phyloP scores from a whole-genome alignment of 2,329 filamentous ascomycete species.

The Coleophoma eucalyptorum region DNA sequence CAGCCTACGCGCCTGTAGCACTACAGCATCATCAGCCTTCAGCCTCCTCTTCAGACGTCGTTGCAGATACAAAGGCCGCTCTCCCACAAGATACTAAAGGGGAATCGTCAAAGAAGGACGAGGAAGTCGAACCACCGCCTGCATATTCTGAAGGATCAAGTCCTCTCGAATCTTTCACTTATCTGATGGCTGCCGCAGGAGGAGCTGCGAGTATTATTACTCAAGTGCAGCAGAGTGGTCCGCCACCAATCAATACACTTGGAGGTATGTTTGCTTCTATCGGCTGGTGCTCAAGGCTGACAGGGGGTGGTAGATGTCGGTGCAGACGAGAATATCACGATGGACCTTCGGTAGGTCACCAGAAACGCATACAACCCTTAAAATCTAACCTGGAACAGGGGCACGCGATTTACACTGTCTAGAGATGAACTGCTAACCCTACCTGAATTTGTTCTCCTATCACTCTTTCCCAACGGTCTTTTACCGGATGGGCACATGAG shows the following conservation, averaged over 20 bases:
- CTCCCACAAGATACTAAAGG: conserved; percentile 80
- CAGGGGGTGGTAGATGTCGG: conserved; percentile 58
- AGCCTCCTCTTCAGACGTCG: conserved; percentile 37
- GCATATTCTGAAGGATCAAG: conserved; percentile 94
- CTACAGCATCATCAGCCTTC: conserved; percentile 27
- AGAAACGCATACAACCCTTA: neutral
- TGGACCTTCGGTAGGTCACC: conserved; percentile 77
- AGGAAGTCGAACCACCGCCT: conserved; percentile 88
- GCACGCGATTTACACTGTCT: conserved; percentile 88
- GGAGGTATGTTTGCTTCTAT: conserved; percentile 58
- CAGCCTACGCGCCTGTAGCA: conserved; percentile 48
- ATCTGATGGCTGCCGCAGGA: conserved; percentile 97
- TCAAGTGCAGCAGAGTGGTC: conserved; percentile 90
- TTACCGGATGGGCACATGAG: conserved; percentile 96
- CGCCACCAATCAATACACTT: conserved; percentile 81
- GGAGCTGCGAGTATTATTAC: conserved; percentile 98
- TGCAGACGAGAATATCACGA: conserved; percentile 88
- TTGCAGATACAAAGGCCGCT: conserved; percentile 77
- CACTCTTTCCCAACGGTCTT: conserved; percentile 97
- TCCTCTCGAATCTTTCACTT: conserved; percentile 87
- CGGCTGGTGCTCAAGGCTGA: conserved; percentile 1
- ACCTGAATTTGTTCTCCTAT: conserved; percentile 94
- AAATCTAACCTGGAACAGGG: conserved; percentile 51
- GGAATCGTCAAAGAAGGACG: conserved; percentile 68
- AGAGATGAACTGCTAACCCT: conserved; percentile 92